Base-by-base conservation (phyloP, 2,329 filamentous ascomycete genomes). In the Colletotrichum sp. region DNA sequence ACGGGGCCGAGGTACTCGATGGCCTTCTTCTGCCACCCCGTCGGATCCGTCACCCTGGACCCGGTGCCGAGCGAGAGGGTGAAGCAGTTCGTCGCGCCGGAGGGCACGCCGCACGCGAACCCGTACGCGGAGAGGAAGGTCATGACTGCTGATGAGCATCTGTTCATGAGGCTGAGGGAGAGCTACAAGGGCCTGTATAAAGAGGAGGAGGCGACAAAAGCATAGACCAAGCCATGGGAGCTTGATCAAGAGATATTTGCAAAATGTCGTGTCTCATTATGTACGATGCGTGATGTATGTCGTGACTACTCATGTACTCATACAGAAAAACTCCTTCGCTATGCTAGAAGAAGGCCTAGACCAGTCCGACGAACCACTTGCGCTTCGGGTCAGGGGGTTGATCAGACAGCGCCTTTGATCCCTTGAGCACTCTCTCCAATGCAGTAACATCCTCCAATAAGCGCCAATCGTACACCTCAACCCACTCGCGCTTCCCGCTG, bases 11-110 rank as follows among this genome's bases (percentile, higher is more conserved):
- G 93, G 64, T 94, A 94, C 80, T 92, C 91, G 12, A 92, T 94
- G 77, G 93, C 90, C 8, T 94, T 91, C 83, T 94, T 94, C 84
- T 93, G 92, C 78, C 93, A 94, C 80, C 93, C 93, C 2, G 88
- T 89, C 6, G 86, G 90, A 9, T 83, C 85, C 2, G 88, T 88
- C 10, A 82, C 87, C 57, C 83, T 94, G 66, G 88, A 87, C 64
- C 84, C 90, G 2, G 91, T 94, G 61, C 92, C 92, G 10, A 94
- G 92, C 81, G 86, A 90, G 76, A 84, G 88, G 63, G 91, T 94
- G 5, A 84, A 81, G 78, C 83, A 80, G 69, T 87, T 86, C 69
- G 82, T 82, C 39, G 85, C 83, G 55, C 79, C 81, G 0, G 81
- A 80, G 24, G 82, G 79, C 28, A 77, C 79, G 12, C 75, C 79